Evolutionary conservation across 352 stramenopile species (phyloP), one percentile per base, ranked within the genome.

Genomic region (Phytophthora sojae): DNA sequence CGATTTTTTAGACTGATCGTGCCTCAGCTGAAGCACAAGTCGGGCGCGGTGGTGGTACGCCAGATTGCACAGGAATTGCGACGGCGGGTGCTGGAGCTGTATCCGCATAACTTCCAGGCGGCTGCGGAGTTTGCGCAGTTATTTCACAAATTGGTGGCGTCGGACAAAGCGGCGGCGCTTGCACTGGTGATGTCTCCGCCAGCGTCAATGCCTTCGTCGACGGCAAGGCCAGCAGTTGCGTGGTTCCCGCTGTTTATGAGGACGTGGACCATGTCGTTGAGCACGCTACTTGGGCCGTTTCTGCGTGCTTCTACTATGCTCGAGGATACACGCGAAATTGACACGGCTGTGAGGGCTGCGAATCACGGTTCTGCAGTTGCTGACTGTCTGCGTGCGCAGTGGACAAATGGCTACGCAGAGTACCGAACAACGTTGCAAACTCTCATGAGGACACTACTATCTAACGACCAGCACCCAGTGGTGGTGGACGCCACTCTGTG

Each of bases 231-330:
- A 37, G 59, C 57, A 23, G 61, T 70, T 39, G 75, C 81, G 15
- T 85, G 77, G 80, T 85, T 85, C 37, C 77, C 77, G 2, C 53
- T 77, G 21, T 81, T 82, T 55, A 81, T 79, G 61, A 68, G 74
- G 15, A 78, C 75, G 29, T 82, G 77, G 78, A 81, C 77, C 8
- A 80, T 91, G 60, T 81, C 83, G 12, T 44, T 83, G 39, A 84
- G 80, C 62, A 88, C 88, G 45, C 70, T 91, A 32, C 44, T 94
- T 12, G 87, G 87, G 0, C 82, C 85, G 52, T 83, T 94, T 67
- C 71, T 94, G 30, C 80, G 87, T 14, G 83, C 77, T 50, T 89
- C 83, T 15, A 91, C 78, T n/a, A 86, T 94, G 70, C 79, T 83
- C 1, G 79, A 93, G 30, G 83, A 91, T 21, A 75, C 75, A 6